Base-by-base conservation (phyloP, 768 basidiomycete genomes). In the Clitopilus hobsonii region DNA sequence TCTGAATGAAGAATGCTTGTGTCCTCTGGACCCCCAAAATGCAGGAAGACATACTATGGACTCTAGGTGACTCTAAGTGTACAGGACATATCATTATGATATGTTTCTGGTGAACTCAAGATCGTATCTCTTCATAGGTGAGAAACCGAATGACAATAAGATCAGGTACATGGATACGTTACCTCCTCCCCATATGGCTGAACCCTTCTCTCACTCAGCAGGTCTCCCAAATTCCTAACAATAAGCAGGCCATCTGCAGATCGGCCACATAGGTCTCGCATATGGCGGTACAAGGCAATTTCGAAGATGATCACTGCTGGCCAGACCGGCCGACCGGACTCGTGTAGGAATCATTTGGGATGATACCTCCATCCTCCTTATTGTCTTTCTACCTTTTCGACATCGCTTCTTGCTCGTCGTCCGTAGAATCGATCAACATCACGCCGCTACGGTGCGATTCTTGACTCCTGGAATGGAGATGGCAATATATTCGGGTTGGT, bases 111-210 rank as follows among this genome's bases (percentile, higher is more conserved):
- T 63, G 67, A 57, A 45, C 54, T 53, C 57, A 52, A 26, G 47
- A 50, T 45, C 41, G 41, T 10, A 45, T 20, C 2, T 10, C 2
- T 18, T 45, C 22, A 10, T 16, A 45, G 22, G 41, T 54, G 38
- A 56, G 59, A 38, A 54, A 54, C 41, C 60, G 55, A 60, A 56
- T 66, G 65, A 75, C 74, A 76, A 74, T 74, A 74, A 72, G 70
- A 62, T 67, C 69, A 74, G 73, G 74, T 45, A 45, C 41, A 45
- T n/a, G 41, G 22, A 23, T 23, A 45, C 41, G 41, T 23, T 45
- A 45, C 41, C 16, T 10, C 41, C 41, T 45, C 63, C 52, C 60
- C 57, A 61, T 58, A 60, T 63, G 60, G 61, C 47, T 36, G 56
- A 50, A 51, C 28, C 57, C 54, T 59, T 20, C 27, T 49, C 58